Percentiles rank a stretch among this genome's conserved stretches.
Evolutionary conservation across 805 yeast genomes (phyloP).

Genomic region (Clavispora fructus): DNA sequence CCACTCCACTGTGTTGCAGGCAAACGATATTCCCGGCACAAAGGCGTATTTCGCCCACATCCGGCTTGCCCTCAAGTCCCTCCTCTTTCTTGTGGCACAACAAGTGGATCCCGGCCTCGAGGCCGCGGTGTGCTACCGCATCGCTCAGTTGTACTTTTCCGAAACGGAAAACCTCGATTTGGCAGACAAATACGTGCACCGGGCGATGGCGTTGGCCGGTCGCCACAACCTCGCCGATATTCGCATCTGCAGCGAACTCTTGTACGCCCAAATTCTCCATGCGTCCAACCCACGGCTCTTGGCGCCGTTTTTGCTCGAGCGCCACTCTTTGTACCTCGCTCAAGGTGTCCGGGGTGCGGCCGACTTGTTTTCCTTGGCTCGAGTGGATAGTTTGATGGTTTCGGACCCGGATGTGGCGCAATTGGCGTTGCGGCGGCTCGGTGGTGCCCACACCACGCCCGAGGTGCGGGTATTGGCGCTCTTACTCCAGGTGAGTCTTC

Average conservation of each 20-base stretch:
- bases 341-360: slow-evolving; percentile 13
- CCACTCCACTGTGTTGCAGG: slow-evolving; percentile 9
- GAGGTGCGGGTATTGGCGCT: slow-evolving; percentile 19
- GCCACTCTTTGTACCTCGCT: slow-evolving; percentile 1
- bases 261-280: slow-evolving; percentile 35
- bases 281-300: slow-evolving; percentile 6
- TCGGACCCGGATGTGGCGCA: slow-evolving; percentile 22
- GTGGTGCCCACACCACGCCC: slow-evolving; percentile 6
- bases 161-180: slow-evolving; percentile 39
- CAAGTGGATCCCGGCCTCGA: slow-evolving; percentile 22
- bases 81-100: slow-evolving; percentile 15
- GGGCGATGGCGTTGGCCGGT: slow-evolving; percentile 23
- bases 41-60: slow-evolving; percentile 8
- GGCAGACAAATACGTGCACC: slow-evolving; percentile 37
- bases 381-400: slow-evolving; percentile 25
- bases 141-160: slow-evolving; percentile 31
- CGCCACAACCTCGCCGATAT: slow-evolving; percentile 19
- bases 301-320: slow-evolving; percentile 4
- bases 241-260: slow-evolving; percentile 28
- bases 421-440: slow-evolving; percentile 13
- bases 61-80: slow-evolving; percentile 10
- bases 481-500: slow-evolving; percentile 24
- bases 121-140: slow-evolving; percentile 26
- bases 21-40: slow-evolving; percentile 9
- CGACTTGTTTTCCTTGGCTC: slow-evolving; percentile 26